phyloP scores from a whole-genome alignment of 108 stramenopile species.

The Conticribra guillardii region DNA sequence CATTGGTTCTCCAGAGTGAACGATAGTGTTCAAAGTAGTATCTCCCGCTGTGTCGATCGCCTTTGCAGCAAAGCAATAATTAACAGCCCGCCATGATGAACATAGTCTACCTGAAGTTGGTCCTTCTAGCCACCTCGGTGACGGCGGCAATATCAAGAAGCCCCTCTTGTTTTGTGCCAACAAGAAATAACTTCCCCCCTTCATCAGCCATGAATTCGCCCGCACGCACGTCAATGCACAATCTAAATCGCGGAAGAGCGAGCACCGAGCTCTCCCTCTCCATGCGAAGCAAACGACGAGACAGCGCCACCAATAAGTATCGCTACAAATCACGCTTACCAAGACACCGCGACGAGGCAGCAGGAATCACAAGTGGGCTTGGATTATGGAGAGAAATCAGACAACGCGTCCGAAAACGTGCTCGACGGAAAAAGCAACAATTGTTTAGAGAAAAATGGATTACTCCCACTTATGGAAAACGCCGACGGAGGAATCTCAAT shows the following conservation, averaged over 20 bases:
- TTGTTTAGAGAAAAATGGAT: conserved; percentile 8
- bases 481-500: conserved; percentile 21
- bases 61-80: no score
- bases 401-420: conserved; percentile 10
- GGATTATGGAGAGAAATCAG: conserved; percentile 30
- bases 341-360: conserved; percentile 14
- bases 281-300: neutral
- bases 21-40: no score
- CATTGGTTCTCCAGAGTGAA: no score
- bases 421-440: conserved; percentile 8
- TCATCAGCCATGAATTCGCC: no score
- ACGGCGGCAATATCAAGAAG: no score
- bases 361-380: conserved; percentile 25
- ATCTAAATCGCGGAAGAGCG: neutral
- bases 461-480: conserved; percentile 13
- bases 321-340: neutral
- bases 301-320: neutral
- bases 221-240: no score
- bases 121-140: no score
- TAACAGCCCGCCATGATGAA: no score
- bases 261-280: neutral
- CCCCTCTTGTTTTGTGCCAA: no score
- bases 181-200: no score
- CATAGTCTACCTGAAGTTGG: no score
- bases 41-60: no score